A percentile compares a stretch with the other conserved stretches of the same genome.
phyloP scores from a whole-genome alignment of 768 basidiomycete species.

The Vishniacozyma victoriae region DNA sequence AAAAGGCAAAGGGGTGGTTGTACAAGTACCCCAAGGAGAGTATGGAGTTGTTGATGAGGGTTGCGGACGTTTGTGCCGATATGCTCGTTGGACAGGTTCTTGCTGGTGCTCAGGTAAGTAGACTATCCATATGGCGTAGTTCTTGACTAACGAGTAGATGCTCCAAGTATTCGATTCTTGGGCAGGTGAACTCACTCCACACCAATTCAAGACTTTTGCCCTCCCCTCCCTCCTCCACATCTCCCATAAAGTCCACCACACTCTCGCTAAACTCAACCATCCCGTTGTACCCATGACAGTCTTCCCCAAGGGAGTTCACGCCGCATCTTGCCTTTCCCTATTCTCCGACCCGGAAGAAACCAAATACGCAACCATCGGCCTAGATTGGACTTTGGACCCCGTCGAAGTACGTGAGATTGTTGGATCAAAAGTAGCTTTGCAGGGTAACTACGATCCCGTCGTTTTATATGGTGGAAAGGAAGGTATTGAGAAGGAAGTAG shows the following conservation, averaged over 20 bases:
- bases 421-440: constrained; percentile 50
- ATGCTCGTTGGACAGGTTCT: constrained; percentile 86
- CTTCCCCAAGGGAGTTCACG: constrained; percentile 77
- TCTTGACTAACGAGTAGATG: constrained; percentile 53
- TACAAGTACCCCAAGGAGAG: constrained; percentile 84
- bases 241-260: constrained; percentile 59
- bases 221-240: constrained; percentile 73
- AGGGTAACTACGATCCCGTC: constrained; percentile 90
- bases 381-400: constrained; percentile 88
- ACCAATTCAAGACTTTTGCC: constrained; percentile 79
- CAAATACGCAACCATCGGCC: constrained; percentile 80
- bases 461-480: constrained; percentile 77
- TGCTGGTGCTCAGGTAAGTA: constrained; percentile 86
- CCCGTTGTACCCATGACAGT: constrained; percentile 73
- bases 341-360: constrained; percentile 54
- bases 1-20: constrained; percentile 89
- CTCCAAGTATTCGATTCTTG: constrained; percentile 97
- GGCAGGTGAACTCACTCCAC: constrained; percentile 83
- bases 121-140: background rate
- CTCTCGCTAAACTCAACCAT: constrained; percentile 56
- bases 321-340: constrained; percentile 62
- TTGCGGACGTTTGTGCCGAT: constrained; percentile 85
- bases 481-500: constrained; percentile 79
- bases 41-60: constrained; percentile 64
- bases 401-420: constrained; percentile 61